Evolutionary conservation across 2,329 filamentous ascomycete genomes (phyloP), one percentile per base, ranked within the genome.

Genomic region (Colletotrichum theobromicola): DNA sequence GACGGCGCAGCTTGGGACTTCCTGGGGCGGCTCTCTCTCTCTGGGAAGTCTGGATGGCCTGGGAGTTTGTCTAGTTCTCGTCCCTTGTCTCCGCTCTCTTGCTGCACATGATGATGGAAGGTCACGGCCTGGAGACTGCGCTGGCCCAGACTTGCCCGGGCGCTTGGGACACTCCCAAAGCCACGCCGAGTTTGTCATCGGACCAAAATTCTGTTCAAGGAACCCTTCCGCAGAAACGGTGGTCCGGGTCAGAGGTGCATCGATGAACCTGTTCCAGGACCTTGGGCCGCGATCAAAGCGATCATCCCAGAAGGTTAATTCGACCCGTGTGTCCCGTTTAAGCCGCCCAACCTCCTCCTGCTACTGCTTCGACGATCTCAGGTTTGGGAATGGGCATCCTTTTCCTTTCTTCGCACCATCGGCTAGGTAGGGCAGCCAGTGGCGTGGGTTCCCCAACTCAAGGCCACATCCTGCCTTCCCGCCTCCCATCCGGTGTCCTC

Each of bases 221-320:
- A 72, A 58, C 62, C 61, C 72, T 50, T 65, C 26, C 15, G 37
- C 30, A 55, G 61, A 46, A 28, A 67, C 46, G 62, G 63, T 53
- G 42, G 72, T 63, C 68, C 34, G 68, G 69, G 58, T 63, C 55
- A 57, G 35, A 72, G 32, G 32, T 63, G 68, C 72, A 74, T 74
- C 62, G 18, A 26, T 58, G 62, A 67, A 37, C 34, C 68, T 63
- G 42, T 63, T 75, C 55, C 72, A 72, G 34, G 12, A 58, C 46
- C 35, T 58, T 67, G 55, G 72, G 28, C 72, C 68, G 34, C 57
- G 68, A 72, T 30, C 67, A 57, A 71, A 67, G 58, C 61, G 55
- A 67, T 28, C 72, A 72, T 62, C 57, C 63, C 34, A 35, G 67
- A 70, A 74, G 68, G 68, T 67, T 74, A 63, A 72, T 46, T 63